Conservation (phyloP, 2,329 filamentous ascomycete genomes). For the Aspergillus sclerotialis region DNA sequence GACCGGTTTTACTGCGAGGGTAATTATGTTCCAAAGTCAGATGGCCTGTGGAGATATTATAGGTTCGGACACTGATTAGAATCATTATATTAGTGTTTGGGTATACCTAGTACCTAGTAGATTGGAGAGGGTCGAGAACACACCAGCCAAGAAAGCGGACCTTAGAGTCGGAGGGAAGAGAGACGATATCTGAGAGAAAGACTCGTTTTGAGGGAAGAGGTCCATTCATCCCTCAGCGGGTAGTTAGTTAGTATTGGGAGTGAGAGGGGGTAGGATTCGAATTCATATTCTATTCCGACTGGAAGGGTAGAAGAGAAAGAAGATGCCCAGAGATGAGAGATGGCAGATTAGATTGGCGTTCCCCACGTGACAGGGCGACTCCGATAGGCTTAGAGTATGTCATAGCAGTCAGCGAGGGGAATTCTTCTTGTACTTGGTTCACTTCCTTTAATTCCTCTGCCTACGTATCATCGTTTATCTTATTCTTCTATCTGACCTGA, state of each 20-base stretch:
- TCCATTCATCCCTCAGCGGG: conserved; percentile 38
- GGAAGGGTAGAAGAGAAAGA: neutral
- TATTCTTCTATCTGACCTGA: too few relatives aligned
- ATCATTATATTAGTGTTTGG: too few relatives aligned
- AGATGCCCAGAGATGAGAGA: too few relatives aligned
- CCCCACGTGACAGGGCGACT: conserved; percentile 26
- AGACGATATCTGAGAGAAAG: conserved; percentile 56
- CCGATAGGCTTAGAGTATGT: conserved; percentile 29
- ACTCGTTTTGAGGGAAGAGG: conserved; percentile 60
- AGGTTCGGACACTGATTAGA: conserved; percentile 55
- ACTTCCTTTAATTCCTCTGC: conserved; percentile 2
- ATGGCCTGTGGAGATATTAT: conserved; percentile 50
- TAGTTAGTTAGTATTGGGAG: too few relatives aligned
- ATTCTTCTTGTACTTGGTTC: conserved; percentile 12
- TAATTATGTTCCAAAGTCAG: conserved; percentile 64
- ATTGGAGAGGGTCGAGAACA: conserved; percentile 33
- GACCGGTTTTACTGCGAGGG: conserved; percentile 31
- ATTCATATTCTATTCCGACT: neutral
- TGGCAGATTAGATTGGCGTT: too few relatives aligned
- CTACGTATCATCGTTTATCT: too few relatives aligned
- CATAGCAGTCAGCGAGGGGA: conserved; percentile 33
- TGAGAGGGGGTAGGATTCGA: neutral
- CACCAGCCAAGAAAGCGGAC: conserved; percentile 91
- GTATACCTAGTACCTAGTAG: too few relatives aligned
- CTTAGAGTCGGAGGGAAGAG: conserved; percentile 58